Evolutionary conservation across 768 basidiomycete genomes (phyloP), one percentile per base, ranked within the genome.

Genomic region (Podaxis sp.): DNA sequence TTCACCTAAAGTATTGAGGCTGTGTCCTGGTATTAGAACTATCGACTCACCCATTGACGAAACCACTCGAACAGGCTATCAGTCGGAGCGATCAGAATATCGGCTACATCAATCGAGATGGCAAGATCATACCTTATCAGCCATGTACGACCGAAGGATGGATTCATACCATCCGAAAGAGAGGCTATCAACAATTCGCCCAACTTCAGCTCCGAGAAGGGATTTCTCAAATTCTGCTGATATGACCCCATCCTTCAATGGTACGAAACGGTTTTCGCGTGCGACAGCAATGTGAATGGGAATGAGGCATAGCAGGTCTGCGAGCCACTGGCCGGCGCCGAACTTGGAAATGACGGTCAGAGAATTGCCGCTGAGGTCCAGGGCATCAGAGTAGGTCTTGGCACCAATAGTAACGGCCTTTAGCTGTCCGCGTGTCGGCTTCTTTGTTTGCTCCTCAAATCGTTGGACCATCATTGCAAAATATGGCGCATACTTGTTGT

Each of bases 151-250:
- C 65, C 82, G 82, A 64, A 88, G 84, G 17, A 88, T 73, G 1
- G 82, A 83, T 65, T 88, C 87, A 36, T 87, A 87, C 87, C 87
- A 88, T 1, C 85, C 86, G 57, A 88, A 80, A 0, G 84, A 80
- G 5, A 88, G 68, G 53, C 64, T 76, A 58, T 87, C 82, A 15
- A 86, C 82, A 30, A 88, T 84, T n/a, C 76, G 76, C 24, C 76
- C 79, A 30, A 88, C 81, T 50, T 85, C 83, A 0, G 87, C 87
- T 6, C 87, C 87, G 3, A 88, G 75, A 22, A 88, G 71, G 0
- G 80, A 75, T 58, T 76, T 77, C 66, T 88, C 87, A 30, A 82
- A 70, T 13, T 80, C 78, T 0, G 79, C 65, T 0, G 85, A 86
- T 51, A 73, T 76, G 0, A 87, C 78, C 3, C 74, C 72, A 67